phyloP scores from a whole-genome alignment of 163 green algal species.

The Picocystis sp. region DNA sequence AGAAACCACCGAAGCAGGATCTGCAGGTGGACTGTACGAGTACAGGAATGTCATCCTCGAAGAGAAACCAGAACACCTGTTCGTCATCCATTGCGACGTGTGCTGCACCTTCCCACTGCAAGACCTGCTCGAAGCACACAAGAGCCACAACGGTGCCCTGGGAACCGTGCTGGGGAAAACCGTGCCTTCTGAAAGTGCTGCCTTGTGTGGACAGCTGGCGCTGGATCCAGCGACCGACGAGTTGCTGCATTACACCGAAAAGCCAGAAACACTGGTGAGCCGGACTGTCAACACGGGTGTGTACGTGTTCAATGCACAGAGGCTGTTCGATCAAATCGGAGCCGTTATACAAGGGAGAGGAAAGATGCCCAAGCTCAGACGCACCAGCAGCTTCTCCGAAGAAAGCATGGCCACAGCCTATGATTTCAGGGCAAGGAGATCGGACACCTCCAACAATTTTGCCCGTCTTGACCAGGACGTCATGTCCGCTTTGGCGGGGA shows the following conservation, averaged over 20 bases:
- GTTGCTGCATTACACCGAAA: slow-evolving; percentile 27
- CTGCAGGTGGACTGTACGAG: slow-evolving; percentile 16
- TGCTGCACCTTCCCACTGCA: slow-evolving; percentile 23
- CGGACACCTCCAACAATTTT: neutral
- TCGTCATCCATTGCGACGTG: slow-evolving; percentile 27
- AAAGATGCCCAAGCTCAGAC: slow-evolving; percentile 2
- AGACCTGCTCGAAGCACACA: slow-evolving; percentile 22
- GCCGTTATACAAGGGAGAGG: slow-evolving; percentile 2
- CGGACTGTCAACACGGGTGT: slow-evolving; percentile 26
- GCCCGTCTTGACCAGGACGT: slow-evolving; percentile 22
- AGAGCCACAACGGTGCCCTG: slow-evolving; percentile 11
- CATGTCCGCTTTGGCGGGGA: slow-evolving; percentile 18
- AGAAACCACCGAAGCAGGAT: slow-evolving; percentile 17
- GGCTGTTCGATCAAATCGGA: slow-evolving; percentile 18
- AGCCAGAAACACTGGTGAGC: slow-evolving; percentile 27
- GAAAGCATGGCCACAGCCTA: no score
- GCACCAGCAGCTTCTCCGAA: neutral
- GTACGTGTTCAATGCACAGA: slow-evolving; percentile 20
- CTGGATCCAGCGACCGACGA: slow-evolving; percentile 13
- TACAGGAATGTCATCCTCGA: slow-evolving; percentile 19
- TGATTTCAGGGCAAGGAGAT: no score
- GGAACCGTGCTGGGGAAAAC: slow-evolving; percentile 18
- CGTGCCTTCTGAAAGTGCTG: slow-evolving; percentile 11
- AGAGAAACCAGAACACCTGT: slow-evolving; percentile 19
- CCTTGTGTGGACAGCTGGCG: slow-evolving; percentile 17